phyloP scores from a whole-genome alignment of 1,284 basidiomycete species.

The Rhodotorula mucilaginosa region DNA sequence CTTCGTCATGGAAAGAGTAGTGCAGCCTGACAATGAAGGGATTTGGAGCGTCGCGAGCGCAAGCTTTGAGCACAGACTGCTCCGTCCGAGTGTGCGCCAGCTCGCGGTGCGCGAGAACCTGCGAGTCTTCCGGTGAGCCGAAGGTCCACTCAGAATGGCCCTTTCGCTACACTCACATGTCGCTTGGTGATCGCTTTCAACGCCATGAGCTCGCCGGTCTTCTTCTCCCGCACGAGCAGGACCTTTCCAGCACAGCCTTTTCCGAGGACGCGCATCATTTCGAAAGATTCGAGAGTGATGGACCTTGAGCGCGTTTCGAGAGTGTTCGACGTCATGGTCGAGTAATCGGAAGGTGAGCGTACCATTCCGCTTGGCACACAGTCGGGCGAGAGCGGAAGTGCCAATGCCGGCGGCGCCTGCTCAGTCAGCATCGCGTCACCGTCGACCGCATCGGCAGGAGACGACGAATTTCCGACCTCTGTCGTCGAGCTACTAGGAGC shows the following conservation, averaged over 20 bases:
- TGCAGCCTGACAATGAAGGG: slow-evolving; percentile 91
- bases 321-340: neutral
- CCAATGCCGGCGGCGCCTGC: neutral
- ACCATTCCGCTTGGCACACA: neutral
- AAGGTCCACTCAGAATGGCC: rapidly evolving
- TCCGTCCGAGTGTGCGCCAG: slow-evolving; percentile 92
- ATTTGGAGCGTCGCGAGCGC: slow-evolving; percentile 63
- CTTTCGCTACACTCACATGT: slow-evolving; percentile 16
- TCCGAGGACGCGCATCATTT: slow-evolving; percentile 91
- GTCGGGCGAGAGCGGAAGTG: too few species aligned
- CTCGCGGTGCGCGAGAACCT: slow-evolving; percentile 92
- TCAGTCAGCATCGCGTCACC: neutral
- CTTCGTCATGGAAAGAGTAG: slow-evolving; percentile 94
- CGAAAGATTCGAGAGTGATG: slow-evolving; percentile 74
- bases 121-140: slow-evolving; percentile 45
- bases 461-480: too few species aligned
- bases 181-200: slow-evolving; percentile 96
- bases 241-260: slow-evolving; percentile 93
- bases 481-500: too few species aligned
- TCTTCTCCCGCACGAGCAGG: slow-evolving; percentile 58
- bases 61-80: slow-evolving; percentile 84
- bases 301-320: slow-evolving; percentile 6
- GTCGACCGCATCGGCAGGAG: too few species aligned
- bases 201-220: slow-evolving; percentile 70
- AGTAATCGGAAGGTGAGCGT: slow-evolving; percentile 10